These are phyloP conservation scores for Theileria annulata DNA, from an alignment of 169 alveolate genomes.

Conservation along the genomic window DNA sequence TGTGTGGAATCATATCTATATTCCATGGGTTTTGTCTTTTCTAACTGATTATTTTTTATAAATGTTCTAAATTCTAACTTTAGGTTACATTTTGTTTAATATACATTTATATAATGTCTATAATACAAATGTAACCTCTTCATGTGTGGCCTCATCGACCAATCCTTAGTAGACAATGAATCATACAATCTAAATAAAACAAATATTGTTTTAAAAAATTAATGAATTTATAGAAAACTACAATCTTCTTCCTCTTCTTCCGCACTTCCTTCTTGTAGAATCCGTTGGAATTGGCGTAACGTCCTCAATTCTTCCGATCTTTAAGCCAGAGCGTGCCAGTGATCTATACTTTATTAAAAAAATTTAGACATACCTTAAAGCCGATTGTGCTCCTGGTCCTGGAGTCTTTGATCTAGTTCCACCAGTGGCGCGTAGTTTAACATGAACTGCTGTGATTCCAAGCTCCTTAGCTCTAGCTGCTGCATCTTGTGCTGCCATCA, in stretches of 20 bases:
- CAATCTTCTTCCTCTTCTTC: constrained; percentile 99
- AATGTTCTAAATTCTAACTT: no score
- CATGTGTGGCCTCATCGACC: no score
- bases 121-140: not conserved
- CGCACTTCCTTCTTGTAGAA: constrained; percentile 97
- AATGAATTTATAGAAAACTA: constrained; percentile 41
- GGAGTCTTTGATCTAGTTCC: constrained; percentile 97
- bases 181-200: not conserved
- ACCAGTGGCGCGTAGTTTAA: constrained; percentile 97
- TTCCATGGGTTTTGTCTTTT: not conserved
- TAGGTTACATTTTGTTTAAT: not conserved
- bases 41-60: no score
- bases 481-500: constrained; percentile 99
- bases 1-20: not conserved
- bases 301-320: constrained; percentile 99
- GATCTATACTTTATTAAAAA: constrained; percentile 83
- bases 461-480: constrained; percentile 95
- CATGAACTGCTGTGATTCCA: constrained; percentile 98
- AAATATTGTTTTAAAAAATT: constrained; percentile 7
- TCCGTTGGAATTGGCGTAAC: constrained; percentile 99
- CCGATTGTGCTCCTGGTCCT: constrained; percentile 99
- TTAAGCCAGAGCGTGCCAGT: constrained; percentile 98
- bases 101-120: not conserved
- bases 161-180: not conserved
- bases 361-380: constrained; percentile 77